Evolutionary conservation across 2,329 filamentous ascomycete species (phyloP).

Genomic region (Nannizzia gypsea): DNA sequence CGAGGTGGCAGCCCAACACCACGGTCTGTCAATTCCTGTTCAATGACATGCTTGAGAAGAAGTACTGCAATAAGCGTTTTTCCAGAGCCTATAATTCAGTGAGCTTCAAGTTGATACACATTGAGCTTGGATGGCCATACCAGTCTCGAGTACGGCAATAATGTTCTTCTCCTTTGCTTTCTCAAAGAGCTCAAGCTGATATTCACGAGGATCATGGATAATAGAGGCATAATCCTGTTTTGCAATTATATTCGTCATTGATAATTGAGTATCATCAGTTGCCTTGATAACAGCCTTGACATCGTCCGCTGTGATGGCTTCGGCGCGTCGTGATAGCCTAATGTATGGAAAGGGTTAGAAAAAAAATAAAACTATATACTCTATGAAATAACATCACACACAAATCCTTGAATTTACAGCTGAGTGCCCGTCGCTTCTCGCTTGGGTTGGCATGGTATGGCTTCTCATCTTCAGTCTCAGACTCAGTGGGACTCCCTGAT

Average conservation of each 20-base stretch:
- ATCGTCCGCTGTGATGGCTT: constrained; percentile 31
- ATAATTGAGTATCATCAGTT: constrained; percentile 38
- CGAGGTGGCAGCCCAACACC: constrained; percentile 47
- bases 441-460: constrained; percentile 19
- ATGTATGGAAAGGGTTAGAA: constrained; percentile 5
- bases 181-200: constrained; percentile 86
- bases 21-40: constrained; percentile 63
- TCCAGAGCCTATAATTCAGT: constrained; percentile 53
- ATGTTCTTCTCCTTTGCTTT: constrained; percentile 72
- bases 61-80: constrained; percentile 95
- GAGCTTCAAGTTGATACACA: constrained; percentile 10
- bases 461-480: neutral
- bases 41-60: constrained; percentile 62
- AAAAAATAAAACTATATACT: neutral
- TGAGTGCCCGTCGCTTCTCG: constrained; percentile 41
- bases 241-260: constrained; percentile 42
- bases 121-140: constrained; percentile 28
- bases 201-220: constrained; percentile 71
- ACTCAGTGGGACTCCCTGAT: neutral
- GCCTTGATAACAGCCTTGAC: constrained; percentile 25
- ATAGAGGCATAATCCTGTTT: constrained; percentile 45
- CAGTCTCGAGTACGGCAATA: constrained; percentile 90
- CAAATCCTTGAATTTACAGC: constrained; percentile 40
- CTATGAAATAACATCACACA: constrained; percentile 18
- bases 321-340: constrained; percentile 33